Percentiles rank a stretch among this genome's conserved stretches.
Evolutionary conservation across 345 rosid genomes (phyloP).

Genomic region (Murraya paniculata): DNA sequence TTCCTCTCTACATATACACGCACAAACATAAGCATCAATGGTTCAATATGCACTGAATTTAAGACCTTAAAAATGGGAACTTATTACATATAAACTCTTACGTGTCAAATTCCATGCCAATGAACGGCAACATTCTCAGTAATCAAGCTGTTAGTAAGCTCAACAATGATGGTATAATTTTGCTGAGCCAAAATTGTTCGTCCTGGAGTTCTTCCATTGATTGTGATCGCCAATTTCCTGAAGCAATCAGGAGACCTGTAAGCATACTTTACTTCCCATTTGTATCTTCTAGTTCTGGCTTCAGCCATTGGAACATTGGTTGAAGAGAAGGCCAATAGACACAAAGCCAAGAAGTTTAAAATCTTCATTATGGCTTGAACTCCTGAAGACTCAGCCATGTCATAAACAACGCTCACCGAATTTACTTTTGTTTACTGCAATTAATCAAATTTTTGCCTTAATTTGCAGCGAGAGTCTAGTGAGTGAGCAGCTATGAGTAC

Average conservation of each 20-base stretch:
- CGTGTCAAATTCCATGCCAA: conserved; percentile 86
- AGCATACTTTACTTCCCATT: conserved; percentile 69
- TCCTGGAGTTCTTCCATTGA: conserved; percentile 70
- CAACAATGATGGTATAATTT: conserved; percentile 67
- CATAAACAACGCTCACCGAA: background rate
- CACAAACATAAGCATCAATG: background rate
- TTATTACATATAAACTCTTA: background rate
- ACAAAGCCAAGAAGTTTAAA: background rate
- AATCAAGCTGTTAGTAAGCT: conserved; percentile 55
- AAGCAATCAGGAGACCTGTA: conserved; percentile 62
- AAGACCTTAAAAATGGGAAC: background rate
- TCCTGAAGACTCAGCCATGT: background rate
- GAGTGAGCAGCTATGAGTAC: no score
- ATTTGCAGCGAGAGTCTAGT: no score
- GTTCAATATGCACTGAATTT: background rate
- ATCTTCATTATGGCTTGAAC: background rate
- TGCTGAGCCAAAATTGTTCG: conserved; percentile 56
- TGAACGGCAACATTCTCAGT: conserved; percentile 64
- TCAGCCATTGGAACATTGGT: conserved; percentile 17
- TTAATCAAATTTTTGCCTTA: no score
- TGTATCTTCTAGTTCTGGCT: conserved; percentile 39
- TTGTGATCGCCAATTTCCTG: conserved; percentile 56
- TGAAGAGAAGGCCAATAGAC: background rate
- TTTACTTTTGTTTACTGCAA: background rate
- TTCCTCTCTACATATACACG: conserved; percentile 42